phyloP scores from a whole-genome alignment of 192 early-diverging fungal species.

The Rhizophagus clarus region DNA sequence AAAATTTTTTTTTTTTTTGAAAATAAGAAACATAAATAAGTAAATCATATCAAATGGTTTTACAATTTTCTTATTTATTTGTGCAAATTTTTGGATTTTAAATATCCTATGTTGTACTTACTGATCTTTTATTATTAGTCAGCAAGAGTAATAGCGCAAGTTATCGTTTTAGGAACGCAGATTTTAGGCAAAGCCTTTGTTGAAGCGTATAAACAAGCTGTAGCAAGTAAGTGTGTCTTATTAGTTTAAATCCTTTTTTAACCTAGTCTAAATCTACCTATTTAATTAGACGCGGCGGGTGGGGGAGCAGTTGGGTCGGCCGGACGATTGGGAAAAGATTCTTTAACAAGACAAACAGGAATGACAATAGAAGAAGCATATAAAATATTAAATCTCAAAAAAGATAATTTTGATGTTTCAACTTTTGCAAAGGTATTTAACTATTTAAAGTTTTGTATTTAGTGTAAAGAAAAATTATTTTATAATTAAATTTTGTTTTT shows the following conservation, averaged over 20 bases:
- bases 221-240: slow-evolving; percentile 66
- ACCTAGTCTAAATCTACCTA: too few species aligned
- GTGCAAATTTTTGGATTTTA: too few species aligned
- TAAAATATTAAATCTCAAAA: slow-evolving; percentile 86
- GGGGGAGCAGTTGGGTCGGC: slow-evolving; percentile 27
- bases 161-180: slow-evolving; percentile 74
- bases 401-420: slow-evolving; percentile 54
- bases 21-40: too few species aligned
- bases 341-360: slow-evolving; percentile 73
- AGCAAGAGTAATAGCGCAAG: slow-evolving; percentile 71
- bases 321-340: slow-evolving; percentile 56
- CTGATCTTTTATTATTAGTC: slow-evolving; percentile 46
- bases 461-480: not conserved
- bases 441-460: not conserved
- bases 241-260: slow-evolving; percentile 19
- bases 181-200: slow-evolving; percentile 90
- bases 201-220: slow-evolving; percentile 90
- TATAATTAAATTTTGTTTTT: not conserved
- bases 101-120: too few species aligned
- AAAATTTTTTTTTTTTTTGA: too few species aligned
- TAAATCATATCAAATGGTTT: too few species aligned
- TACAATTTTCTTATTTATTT: too few species aligned
- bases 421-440: slow-evolving; percentile 50
- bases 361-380: slow-evolving; percentile 89
- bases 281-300: slow-evolving; percentile 58